Evolutionary conservation across 2,329 filamentous ascomycete species (phyloP), one percentile per base, ranked within the genome.

Genomic region (Pseudopithomyces chartarum): DNA sequence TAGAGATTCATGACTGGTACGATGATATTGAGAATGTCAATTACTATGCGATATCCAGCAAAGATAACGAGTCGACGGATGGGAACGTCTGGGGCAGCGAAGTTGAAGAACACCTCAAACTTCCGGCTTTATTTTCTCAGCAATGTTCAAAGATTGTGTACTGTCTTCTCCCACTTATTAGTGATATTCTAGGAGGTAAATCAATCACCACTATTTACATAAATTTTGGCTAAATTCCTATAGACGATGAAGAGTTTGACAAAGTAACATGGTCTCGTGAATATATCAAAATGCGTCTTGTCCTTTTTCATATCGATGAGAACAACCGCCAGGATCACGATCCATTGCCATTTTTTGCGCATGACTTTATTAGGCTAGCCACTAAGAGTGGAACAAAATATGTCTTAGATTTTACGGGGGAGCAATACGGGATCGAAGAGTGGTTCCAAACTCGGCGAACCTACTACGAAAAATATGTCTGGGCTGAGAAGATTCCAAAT

Each of bases 371-470:
- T 8, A 23, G 6, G 5, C 34, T 52, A 13, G 12, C 7, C 20
- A 19, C 23, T 26, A 32, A 43, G 17, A 19, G 33, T 3, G n/a
- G 10, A 13, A 13, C 29, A 11, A 13, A 12, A 6, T 52, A 44
- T 17, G 49, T 34, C 10, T 19, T 52, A 22, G 49, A 52, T 34
- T 10, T 36, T n/a, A 44, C 38, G 4, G 38, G 38, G 2, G 38
- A 52, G 19, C 49, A 52, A n/a, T 44, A 34, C 26, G 49, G 49
- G 3, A 22, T 52, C n/a, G n/a, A 52, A 17, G 26, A 34, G 23
- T 52, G 49, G 49, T 44, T 52, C 13, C 34, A 29, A 4, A 42
- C 17, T n/a, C 43, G 6, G 17, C 34, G 23, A 11, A 19, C n/a
- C n/a, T n/a, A 36, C 7, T 43, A 52, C 26, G 5, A 26, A 17